These are phyloP conservation scores for Melampsora americana DNA, from an alignment of 1,284 basidiomycete species.

Conservation along the genomic window DNA sequence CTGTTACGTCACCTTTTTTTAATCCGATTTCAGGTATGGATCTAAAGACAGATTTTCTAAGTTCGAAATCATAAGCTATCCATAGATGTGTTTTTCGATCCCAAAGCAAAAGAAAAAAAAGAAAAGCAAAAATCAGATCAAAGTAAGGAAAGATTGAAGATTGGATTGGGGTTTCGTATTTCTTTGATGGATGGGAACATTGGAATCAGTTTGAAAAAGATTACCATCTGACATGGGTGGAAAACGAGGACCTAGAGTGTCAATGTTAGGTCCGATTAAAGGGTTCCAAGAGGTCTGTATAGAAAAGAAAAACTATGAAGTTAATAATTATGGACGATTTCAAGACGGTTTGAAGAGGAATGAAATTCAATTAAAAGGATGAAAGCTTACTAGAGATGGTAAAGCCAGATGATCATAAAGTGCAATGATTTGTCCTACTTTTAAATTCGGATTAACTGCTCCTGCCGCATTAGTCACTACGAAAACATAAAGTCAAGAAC, in stretches of 20 bases:
- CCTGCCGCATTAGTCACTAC: conserved; percentile 83
- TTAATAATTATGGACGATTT: no score
- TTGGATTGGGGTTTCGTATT: no score
- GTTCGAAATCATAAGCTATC: conserved; percentile 42
- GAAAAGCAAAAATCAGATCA: no score
- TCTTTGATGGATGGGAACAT: conserved; percentile 56
- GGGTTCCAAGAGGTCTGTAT: conserved; percentile 65
- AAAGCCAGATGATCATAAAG: conserved; percentile 77
- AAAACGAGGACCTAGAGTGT: conserved; percentile 65
- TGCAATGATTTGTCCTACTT: conserved; percentile 78
- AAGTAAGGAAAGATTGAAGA: no score
- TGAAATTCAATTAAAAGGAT: no score
- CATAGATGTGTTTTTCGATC: no score
- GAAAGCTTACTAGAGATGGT: conserved; percentile 67
- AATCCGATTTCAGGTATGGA: conserved; percentile 48
- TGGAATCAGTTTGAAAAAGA: no score
- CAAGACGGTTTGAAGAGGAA: no score
- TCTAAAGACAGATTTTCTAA: conserved; percentile 41
- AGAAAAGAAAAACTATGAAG: neutral
- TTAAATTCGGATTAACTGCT: conserved; percentile 66
- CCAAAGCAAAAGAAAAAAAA: no score
- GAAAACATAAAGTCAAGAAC: no score
- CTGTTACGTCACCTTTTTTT: conserved; percentile 60
- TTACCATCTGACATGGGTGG: conserved; percentile 75
- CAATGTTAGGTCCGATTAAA: conserved; percentile 66